Conservation (phyloP, 768 basidiomycete genomes). For the Lactarius tabidus region DNA sequence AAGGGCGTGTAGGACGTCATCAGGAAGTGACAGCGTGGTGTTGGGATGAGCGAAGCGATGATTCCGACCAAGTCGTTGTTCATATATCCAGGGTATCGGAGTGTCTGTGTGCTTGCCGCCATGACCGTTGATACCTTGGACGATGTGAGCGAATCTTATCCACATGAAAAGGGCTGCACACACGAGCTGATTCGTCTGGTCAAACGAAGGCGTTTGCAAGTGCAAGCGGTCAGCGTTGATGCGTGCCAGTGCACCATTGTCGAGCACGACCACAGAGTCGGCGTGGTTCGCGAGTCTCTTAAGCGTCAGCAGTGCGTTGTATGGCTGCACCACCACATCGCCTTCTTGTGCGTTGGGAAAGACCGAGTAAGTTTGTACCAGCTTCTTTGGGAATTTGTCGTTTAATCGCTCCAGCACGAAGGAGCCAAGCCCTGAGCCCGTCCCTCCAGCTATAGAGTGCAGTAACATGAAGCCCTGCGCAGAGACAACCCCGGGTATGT, state of each 20-base stretch:
- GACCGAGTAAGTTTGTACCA: constrained; percentile 98
- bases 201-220: constrained; percentile 80
- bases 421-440: constrained; percentile 97
- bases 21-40: constrained; percentile 95
- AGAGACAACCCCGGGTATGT: background rate
- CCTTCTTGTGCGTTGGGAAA: constrained; percentile 93
- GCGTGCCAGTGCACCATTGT: constrained; percentile 89
- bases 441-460: constrained; percentile 98
- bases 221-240: constrained; percentile 93
- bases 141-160: background rate
- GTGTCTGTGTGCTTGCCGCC: constrained; percentile 94
- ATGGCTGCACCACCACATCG: constrained; percentile 98
- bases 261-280: constrained; percentile 94
- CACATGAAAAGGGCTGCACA: background rate
- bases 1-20: constrained; percentile 99
- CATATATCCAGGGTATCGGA: constrained; percentile 98
- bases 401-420: constrained; percentile 94
- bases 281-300: constrained; percentile 95
- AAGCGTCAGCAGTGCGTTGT: constrained; percentile 90
- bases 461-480: constrained; percentile 94
- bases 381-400: constrained; percentile 98
- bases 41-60: constrained; percentile 93
- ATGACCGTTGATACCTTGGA: constrained; percentile 91
- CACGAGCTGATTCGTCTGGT: constrained; percentile 89
- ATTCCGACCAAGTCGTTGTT: constrained; percentile 99